A percentile compares a stretch with the other conserved stretches of the same genome.
Conservation (phyloP, 345 rosid genomes). For the Draba incana region DNA sequence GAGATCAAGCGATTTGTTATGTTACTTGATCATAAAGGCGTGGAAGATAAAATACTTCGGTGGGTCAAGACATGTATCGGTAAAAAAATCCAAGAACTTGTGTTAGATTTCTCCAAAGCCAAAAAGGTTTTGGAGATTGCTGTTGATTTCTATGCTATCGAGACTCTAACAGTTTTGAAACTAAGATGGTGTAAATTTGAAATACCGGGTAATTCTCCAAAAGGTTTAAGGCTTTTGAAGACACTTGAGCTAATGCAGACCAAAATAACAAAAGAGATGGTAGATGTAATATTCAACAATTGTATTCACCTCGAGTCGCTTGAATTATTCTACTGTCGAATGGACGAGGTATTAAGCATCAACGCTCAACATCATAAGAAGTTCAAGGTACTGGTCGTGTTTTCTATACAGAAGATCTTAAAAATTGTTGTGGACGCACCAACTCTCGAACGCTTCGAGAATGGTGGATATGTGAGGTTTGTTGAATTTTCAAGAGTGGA, state of each 20-base stretch:
- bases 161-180: conserved; percentile 5
- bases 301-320: conserved; percentile 12
- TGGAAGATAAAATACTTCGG: not conserved
- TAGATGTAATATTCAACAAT: conserved; percentile 14
- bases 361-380: not conserved
- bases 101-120: conserved; percentile 25
- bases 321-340: conserved; percentile 2
- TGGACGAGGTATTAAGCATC: not conserved
- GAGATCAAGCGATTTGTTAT: conserved; percentile 20
- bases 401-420: not conserved
- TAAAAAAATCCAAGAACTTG: conserved; percentile 16
- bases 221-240: conserved; percentile 14
- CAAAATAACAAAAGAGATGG: not conserved
- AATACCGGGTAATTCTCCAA: not conserved
- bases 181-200: conserved; percentile 6
- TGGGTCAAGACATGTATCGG: conserved; percentile 8
- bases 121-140: not conserved
- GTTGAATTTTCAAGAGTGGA: not conserved
- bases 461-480: conserved; percentile 7
- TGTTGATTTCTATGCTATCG: not conserved
- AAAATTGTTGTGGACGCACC: not conserved
- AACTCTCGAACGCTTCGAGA: conserved; percentile 8
- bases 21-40: not conserved
- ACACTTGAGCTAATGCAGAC: conserved; percentile 6
- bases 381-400: conserved; percentile 10